Evolutionary conservation across 176 grass and related monocot genomes (phyloP), one percentile per base, ranked within the genome.

Genomic region (Cymbopogon citratus): DNA sequence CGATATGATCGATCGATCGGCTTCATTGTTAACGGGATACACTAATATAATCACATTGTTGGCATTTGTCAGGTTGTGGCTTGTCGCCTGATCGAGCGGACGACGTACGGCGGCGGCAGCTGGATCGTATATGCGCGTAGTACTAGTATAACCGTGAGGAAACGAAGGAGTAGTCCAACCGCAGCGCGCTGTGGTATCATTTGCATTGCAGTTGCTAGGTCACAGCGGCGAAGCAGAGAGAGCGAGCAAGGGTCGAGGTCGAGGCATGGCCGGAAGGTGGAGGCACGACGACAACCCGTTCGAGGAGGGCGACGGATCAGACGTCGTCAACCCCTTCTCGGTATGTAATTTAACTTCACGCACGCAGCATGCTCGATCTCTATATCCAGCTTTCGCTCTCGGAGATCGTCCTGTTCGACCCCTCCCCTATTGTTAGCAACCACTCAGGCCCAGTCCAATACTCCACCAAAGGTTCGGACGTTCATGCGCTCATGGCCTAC

Each of bases 291-390:
- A 85, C 77, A 89, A 89, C 64, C 82, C 87, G 1, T 89, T 89
- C 52, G 87, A 85, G 51, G 77, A 85, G 77, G 41, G 66, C 51
- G 87, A 81, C 63, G 61, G 74, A 8, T 8, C 6, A 9, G 82
- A 85, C 12, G 85, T 74, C 43, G 86, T 89, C 63, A 89, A 89
- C 36, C 87, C 82, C 29, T 89, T 89, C 77, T 85, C 87, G 82
- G 87, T 89, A 89, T 12, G 24, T 46, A 46, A 43, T 0, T 1
- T 12, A 25, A 26, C 57, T 60, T 56, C 45, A 49, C 46, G 43
- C 48, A n/a, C 6, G 51, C 51, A 56, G 51, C 51, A 5, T 6
- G 18, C 7, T 49, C 44, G 44, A 14, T 45, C 43, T 9, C 35
- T 36, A 36, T 36, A 36, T 36, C 35, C 35, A 5, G 35, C 35